A percentile compares a stretch with the other conserved stretches of the same genome.
phyloP scores from a whole-genome alignment of 345 rosid genomes.

The Boechera retrofracta region DNA sequence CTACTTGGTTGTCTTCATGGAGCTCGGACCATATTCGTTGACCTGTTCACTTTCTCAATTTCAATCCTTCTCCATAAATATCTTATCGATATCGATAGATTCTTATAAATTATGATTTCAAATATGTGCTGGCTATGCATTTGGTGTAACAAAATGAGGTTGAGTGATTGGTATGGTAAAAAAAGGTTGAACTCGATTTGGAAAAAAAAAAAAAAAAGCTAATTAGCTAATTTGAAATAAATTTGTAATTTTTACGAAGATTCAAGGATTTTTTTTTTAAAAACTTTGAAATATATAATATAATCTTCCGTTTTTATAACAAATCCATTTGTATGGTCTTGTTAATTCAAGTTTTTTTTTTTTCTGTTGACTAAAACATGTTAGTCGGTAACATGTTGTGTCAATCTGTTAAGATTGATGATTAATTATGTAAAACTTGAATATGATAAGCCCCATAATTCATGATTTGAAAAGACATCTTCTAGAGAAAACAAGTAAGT shows the following conservation, averaged over 20 bases:
- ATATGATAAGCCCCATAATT: conserved; percentile 32
- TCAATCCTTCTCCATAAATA: conserved; percentile 15
- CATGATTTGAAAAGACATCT: conserved; percentile 35
- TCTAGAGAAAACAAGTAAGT: conserved; percentile 48
- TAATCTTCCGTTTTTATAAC: neutral
- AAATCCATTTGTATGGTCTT: neutral
- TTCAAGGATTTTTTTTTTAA: neutral
- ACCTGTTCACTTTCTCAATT: conserved; percentile 26
- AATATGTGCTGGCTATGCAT: neutral
- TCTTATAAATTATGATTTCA: conserved; percentile 5
- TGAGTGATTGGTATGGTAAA: conserved; percentile 1
- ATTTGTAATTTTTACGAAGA: neutral
- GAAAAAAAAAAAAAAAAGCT: neutral
- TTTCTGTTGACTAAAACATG: neutral
- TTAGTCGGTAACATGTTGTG: neutral
- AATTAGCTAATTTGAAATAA: neutral
- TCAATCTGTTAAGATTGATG: conserved; percentile 1
- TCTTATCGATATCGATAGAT: neutral
- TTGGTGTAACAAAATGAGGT: conserved; percentile 1
- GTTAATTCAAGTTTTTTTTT: neutral
- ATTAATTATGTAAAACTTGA: conserved; percentile 14
- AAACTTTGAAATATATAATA: too few species aligned
- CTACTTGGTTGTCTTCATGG: conserved; percentile 38
- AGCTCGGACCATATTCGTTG: conserved; percentile 33
- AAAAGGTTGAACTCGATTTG: neutral